A percentile compares a stretch with the other conserved stretches of the same genome.
These are phyloP conservation scores for Phaffia rhodozyma DNA, from an alignment of 1,284 basidiomycete genomes.

Conservation along the genomic window DNA sequence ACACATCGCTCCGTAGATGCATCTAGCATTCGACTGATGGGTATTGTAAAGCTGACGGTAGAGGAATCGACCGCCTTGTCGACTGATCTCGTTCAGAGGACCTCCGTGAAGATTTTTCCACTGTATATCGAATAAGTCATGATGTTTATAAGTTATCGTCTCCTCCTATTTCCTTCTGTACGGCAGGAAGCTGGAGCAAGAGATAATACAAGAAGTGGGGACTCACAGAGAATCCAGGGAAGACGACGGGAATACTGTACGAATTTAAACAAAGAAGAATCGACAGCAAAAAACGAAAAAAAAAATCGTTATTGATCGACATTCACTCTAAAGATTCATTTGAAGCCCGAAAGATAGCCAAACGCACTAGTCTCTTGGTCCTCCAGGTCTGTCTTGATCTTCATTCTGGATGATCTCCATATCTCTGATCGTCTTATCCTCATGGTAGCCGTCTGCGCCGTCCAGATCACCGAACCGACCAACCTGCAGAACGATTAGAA, in stretches of 20 bases:
- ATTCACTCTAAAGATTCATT: neutral
- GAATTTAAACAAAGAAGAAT: neutral
- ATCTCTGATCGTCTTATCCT: slow-evolving; percentile 18
- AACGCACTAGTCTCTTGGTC: slow-evolving; percentile 1
- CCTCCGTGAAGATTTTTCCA: slow-evolving; percentile 21
- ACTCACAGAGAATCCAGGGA: slow-evolving; percentile 19
- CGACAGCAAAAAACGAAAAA: neutral
- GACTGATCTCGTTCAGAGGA: slow-evolving; percentile 21
- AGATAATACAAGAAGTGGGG: neutral
- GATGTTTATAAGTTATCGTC: neutral
- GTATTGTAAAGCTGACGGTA: slow-evolving; percentile 21
- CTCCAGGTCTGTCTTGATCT: neutral
- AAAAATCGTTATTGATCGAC: neutral
- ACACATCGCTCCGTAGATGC: slow-evolving; percentile 19
- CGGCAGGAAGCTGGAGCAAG: neutral
- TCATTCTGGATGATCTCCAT: slow-evolving; percentile 13
- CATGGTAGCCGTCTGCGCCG: slow-evolving; percentile 17
- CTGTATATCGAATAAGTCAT: slow-evolving; percentile 13
- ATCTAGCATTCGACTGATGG: slow-evolving; percentile 10
- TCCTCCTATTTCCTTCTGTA: too few species aligned
- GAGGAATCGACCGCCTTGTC: slow-evolving; percentile 19
- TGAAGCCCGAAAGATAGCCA: neutral
- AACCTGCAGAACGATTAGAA: neutral
- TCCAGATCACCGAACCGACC: slow-evolving; percentile 19
- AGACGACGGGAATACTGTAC: slow-evolving; percentile 20